These are phyloP conservation scores for Pleurotus pulmonarius DNA, from an alignment of 768 basidiomycete species.

Conservation along the genomic window DNA sequence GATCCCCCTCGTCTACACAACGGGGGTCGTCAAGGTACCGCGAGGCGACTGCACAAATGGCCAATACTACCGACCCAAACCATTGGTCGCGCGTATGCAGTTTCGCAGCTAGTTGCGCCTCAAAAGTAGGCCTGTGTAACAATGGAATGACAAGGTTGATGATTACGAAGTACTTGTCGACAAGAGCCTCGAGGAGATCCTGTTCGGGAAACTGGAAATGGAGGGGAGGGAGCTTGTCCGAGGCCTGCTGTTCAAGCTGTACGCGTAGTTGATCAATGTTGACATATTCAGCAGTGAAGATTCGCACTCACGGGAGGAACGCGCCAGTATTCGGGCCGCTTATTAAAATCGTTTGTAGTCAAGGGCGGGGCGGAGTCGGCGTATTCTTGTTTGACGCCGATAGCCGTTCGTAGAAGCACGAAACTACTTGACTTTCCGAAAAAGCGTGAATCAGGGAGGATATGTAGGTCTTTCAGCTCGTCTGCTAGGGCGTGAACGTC, in stretches of 20 bases:
- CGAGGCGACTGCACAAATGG: conserved; percentile 70
- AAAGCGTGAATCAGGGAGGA: conserved; percentile 40
- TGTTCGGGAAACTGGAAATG: conserved; percentile 39
- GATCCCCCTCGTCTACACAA: conserved; percentile 37
- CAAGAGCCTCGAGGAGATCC: conserved; percentile 46
- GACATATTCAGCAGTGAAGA: no score
- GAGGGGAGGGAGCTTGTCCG: not conserved
- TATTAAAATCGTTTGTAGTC: conserved; percentile 11
- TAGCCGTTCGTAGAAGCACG: conserved; percentile 50
- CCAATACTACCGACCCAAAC: conserved; percentile 59
- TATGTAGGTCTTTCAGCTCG: conserved; percentile 26
- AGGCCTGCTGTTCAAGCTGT: no score
- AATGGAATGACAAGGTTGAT: conserved; percentile 62
- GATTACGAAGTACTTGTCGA: conserved; percentile 62
- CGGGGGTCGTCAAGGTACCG: conserved; percentile 56
- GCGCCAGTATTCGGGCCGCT: conserved; percentile 35
- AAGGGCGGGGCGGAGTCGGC: conserved; percentile 21
- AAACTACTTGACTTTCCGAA: conserved; percentile 56
- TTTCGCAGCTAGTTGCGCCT: conserved; percentile 41
- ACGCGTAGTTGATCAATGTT: no score
- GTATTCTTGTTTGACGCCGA: conserved; percentile 57
- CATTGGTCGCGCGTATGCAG: conserved; percentile 44
- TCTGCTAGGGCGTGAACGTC: conserved; percentile 27
- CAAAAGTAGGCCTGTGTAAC: conserved; percentile 70
- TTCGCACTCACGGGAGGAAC: no score